Base-by-base conservation (phyloP, 768 basidiomycete species). In the Trametes maxima region DNA sequence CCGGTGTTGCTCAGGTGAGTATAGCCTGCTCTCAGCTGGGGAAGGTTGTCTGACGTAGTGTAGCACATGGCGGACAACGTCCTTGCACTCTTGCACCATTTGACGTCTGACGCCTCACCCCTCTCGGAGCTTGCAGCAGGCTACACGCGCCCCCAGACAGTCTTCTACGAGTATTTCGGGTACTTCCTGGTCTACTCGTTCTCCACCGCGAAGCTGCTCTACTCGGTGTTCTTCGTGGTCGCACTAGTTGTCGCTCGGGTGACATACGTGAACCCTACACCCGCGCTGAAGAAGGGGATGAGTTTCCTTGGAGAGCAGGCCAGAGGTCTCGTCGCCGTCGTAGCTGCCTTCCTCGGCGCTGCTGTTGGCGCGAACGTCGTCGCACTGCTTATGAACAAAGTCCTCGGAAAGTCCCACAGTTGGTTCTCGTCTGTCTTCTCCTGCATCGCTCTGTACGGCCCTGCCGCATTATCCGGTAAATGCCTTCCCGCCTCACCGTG, bases 1-100 rank as follows among this genome's bases (percentile, higher is more conserved):
- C 84, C 6, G 95, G 95, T 12, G 90, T 93, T 1, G 87, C 93
- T 1, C 74, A 80, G 66, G 78, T 80, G 55, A 13, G 69, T 63
- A 17, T 10, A 0, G 39, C 37, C 28, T 12, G 13, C 3, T 2
- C 7, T 14, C 24, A n/a, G 36, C 22, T 1, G 16, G 4, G 12
- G 2, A 47, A n/a, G 13, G 7, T 24, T 33, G n/a, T 16, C 36
- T 24, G 19, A 39, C 28, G 19, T 22, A 13, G 11, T 22, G 36
- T 75, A 94, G 80, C 89, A 97, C 75, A 95, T 98, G 87, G 94
- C 83, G 21, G 90, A 93, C 61, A 97, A 97, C 65, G 80, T 86
- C 2, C 84, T 95, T 14, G 90, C 90, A 0, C 83, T 97, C 17
- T 75, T 96, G 21, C 79, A 80, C 37, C 82, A 91, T 72, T 82